Conservation (phyloP, 1,139 yeast species). For the Blastobotrys proliferans region DNA sequence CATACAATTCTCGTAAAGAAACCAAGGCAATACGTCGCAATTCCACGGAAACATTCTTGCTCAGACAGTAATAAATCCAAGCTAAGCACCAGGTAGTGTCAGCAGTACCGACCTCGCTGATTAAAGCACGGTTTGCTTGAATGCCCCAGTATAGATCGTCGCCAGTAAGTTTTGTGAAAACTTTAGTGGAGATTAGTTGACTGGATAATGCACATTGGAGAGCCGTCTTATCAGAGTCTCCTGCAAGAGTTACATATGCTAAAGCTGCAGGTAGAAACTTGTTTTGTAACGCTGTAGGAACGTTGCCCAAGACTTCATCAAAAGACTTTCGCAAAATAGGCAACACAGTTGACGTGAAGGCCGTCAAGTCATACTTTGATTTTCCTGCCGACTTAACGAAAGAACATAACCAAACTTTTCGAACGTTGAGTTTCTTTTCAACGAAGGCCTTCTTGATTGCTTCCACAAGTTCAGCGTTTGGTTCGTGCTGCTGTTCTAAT, state of each 20-base stretch:
- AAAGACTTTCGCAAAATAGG: constrained; percentile 33
- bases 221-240: constrained; percentile 12
- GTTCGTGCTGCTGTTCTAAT: constrained; percentile 15
- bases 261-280: constrained; percentile 31
- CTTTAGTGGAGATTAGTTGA: constrained; percentile 5
- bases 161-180: constrained; percentile 13
- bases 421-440: constrained; percentile 60
- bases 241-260: constrained; percentile 28
- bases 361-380: constrained; percentile 15
- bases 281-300: constrained; percentile 31
- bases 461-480: constrained; percentile 26
- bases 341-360: constrained; percentile 36
- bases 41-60: constrained; percentile 16
- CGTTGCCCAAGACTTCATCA: constrained; percentile 38
- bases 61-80: constrained; percentile 29
- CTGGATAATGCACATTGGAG: not conserved
- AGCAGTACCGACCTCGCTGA: constrained; percentile 27
- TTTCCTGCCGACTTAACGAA: constrained; percentile 39
- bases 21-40: constrained; percentile 13
- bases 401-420: constrained; percentile 64
- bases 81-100: constrained; percentile 24
- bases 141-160: constrained; percentile 29
- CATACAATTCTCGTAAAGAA: constrained; percentile 16
- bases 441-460: constrained; percentile 54
- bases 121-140: constrained; percentile 21